These are phyloP conservation scores for Soucietia sequanensis DNA, from an alignment of 805 yeast species.

Conservation along the genomic window DNA sequence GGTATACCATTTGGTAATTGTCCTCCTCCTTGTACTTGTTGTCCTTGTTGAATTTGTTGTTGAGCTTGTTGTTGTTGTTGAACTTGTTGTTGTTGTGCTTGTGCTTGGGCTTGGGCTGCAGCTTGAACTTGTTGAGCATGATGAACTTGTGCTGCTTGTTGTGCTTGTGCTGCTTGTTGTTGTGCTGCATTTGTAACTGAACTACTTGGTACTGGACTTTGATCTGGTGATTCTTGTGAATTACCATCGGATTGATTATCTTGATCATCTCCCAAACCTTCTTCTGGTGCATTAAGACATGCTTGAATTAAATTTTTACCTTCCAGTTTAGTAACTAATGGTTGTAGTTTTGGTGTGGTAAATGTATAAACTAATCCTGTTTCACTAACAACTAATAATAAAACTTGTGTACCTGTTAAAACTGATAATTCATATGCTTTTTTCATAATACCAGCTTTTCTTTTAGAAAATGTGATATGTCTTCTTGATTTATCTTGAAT, in stretches of 20 bases:
- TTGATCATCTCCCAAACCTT: constrained; percentile 65
- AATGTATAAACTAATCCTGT: constrained; percentile 98
- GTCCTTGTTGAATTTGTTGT: too few species aligned
- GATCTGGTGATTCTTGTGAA: constrained; percentile 40
- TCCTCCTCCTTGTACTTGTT: constrained; percentile 23
- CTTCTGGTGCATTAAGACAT: constrained; percentile 96
- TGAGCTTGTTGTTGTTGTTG: constrained; percentile 21
- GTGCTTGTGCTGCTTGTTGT: constrained; percentile 26
- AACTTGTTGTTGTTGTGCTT: too few species aligned
- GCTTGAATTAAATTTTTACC: constrained; percentile 97
- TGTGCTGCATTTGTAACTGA: constrained; percentile 15
- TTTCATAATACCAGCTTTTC: constrained; percentile 99
- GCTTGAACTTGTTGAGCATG: constrained; percentile 8
- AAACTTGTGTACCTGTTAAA: constrained; percentile 95
- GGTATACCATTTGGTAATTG: constrained; percentile 40
- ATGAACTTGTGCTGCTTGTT: constrained; percentile 13
- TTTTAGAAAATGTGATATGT: constrained; percentile 95
- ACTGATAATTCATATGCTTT: constrained; percentile 98
- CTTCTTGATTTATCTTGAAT: constrained; percentile 97
- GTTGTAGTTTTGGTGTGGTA: constrained; percentile 98
- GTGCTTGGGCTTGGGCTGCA: constrained; percentile 13
- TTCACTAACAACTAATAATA: constrained; percentile 91
- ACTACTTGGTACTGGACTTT: constrained; percentile 32
- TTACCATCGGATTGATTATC: constrained; percentile 50
- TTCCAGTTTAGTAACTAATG: constrained; percentile 94